phyloP scores from a whole-genome alignment of 1,284 basidiomycete genomes.

The Xerocomus cyaneibrunnescens region DNA sequence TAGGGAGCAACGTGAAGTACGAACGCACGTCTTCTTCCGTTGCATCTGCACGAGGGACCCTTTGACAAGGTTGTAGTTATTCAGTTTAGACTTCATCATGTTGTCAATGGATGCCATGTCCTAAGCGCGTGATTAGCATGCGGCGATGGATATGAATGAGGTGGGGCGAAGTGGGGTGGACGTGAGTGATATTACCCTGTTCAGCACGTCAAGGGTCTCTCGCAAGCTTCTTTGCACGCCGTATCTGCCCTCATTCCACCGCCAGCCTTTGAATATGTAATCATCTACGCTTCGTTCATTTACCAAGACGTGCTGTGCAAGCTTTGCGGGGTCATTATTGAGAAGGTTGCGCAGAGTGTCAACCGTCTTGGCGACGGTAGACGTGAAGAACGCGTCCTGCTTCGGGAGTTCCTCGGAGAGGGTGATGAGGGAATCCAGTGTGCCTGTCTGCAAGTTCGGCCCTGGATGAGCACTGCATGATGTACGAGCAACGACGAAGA shows the following conservation, averaged over 20 bases:
- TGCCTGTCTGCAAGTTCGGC: constrained; percentile 73
- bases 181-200: constrained; percentile 58
- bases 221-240: constrained; percentile 74
- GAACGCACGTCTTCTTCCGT: constrained; percentile 85
- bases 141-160: constrained; percentile 14
- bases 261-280: constrained; percentile 78
- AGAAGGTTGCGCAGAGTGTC: constrained; percentile 91
- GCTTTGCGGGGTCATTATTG: constrained; percentile 84
- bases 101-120: constrained; percentile 90
- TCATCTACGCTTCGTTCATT: constrained; percentile 83
- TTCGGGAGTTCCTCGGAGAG: constrained; percentile 94
- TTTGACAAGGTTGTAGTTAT: constrained; percentile 93
- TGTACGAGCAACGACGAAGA: neutral
- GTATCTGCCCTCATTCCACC: constrained; percentile 90
- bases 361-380: constrained; percentile 88
- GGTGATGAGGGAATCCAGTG: constrained; percentile 85
- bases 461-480: constrained; percentile 13
- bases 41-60: constrained; percentile 92
- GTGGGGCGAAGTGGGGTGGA: constrained; percentile 11
- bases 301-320: constrained; percentile 81
- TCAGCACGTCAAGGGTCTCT: constrained; percentile 81
- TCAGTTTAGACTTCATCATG: constrained; percentile 87
- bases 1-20: constrained; percentile 7
- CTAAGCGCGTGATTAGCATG: constrained; percentile 41
- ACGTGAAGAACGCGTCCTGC: constrained; percentile 86